Evolutionary conservation across 2,329 filamentous ascomycete species (phyloP), one percentile per base, ranked within the genome.

Genomic region (Aspergillus brasiliensis): DNA sequence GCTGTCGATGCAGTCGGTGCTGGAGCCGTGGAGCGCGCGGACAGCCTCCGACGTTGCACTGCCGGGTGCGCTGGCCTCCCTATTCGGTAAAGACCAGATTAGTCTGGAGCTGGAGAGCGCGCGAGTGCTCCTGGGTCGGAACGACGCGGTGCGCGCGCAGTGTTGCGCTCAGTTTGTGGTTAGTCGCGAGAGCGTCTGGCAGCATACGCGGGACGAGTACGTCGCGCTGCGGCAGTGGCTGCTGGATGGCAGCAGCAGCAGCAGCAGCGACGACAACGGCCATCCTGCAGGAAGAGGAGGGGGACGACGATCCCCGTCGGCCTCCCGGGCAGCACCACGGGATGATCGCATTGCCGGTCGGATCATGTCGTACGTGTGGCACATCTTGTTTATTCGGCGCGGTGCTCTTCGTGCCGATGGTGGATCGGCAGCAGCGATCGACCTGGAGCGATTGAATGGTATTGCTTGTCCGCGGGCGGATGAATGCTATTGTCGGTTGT

Each of bases 91-190:
- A 61, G 64, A 73, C 13, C 63, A 68, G 25, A 61, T 48, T 1
- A 25, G 21, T 10, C 8, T 19, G n/a, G 19, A 54, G 21, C n/a
- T 31, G 37, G 34, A 27, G 37, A 17, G 21, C 25, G 27, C n/a
- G 5, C 52, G 42, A 7, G 52, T 48, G 13, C 65, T 81, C 58
- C 46, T 59, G 3, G 77, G 78, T 65, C 63, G 78, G 64, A 69
- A 74, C 71, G 68, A 82, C 77, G 67, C 79, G 59, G 37, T 83
- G 62, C 67, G 80, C 57, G 73, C 78, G 46, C 78, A 83, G 69
- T 86, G 84, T 67, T 86, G 83, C 71, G 83, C 83, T 10, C 84
- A 85, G 62, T 86, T 85, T 67, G 82, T 80, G 11, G 82, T 85
- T 21, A 75, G 79, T 3, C 72, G 80, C 5, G 75, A 81, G 11